phyloP scores from a whole-genome alignment of 306 rosid species.

The Fragaria vesca region DNA sequence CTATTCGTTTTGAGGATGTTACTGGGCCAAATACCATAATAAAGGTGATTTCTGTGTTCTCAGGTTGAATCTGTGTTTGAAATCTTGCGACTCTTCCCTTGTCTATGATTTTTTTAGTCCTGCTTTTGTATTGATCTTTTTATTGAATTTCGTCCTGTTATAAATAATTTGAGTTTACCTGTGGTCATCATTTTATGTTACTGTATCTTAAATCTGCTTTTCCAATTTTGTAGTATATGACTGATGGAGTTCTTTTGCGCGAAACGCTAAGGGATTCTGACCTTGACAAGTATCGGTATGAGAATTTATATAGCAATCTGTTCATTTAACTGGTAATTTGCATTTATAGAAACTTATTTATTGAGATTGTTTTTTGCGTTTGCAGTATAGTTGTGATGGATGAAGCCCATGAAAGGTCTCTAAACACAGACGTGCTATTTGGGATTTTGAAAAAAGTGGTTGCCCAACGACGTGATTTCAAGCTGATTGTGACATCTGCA shows the following conservation, averaged over 20 bases:
- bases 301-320: constrained; percentile 4
- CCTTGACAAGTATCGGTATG: constrained; percentile 91
- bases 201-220: constrained; percentile 30
- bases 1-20: constrained; percentile 97
- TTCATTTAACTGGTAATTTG: constrained; percentile 15
- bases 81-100: not conserved
- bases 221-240: constrained; percentile 80
- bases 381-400: constrained; percentile 96
- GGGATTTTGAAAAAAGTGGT: constrained; percentile 96
- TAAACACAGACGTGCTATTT: constrained; percentile 89
- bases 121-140: not conserved
- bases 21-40: constrained; percentile 85
- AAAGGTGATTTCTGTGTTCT: constrained; percentile 50
- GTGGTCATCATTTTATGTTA: not conserved
- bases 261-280: constrained; percentile 98
- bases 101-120: not conserved
- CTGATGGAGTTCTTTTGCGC: constrained; percentile 96
- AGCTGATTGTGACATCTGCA: constrained; percentile 95
- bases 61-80: not conserved
- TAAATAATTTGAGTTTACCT: constrained; percentile 5
- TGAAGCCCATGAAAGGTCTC: constrained; percentile 97
- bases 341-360: constrained; percentile 19
- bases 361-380: constrained; percentile 25
- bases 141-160: not conserved
- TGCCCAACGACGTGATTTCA: constrained; percentile 93